Percentiles rank a stretch among this genome's conserved stretches.
Conservation (phyloP, 2,329 filamentous ascomycete species). For the Colletotrichum somersetense region DNA sequence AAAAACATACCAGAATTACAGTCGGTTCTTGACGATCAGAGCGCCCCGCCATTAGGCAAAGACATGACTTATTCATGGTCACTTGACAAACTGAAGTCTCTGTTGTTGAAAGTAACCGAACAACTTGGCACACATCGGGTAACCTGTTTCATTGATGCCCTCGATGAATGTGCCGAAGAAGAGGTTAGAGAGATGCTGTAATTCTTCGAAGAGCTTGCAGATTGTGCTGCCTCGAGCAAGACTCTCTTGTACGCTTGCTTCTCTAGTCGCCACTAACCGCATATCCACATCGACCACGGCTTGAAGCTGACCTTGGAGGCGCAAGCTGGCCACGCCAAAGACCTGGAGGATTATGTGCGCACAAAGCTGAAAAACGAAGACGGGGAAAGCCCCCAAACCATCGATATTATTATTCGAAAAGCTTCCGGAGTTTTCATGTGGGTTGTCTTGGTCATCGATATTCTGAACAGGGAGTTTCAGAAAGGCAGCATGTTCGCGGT, state of each 20-base stretch:
- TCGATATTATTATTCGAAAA: slow-evolving; percentile 49
- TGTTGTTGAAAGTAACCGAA: too few species aligned
- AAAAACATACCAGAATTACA: too few species aligned
- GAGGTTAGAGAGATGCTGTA: too few species aligned
- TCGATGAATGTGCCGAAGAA: too few species aligned
- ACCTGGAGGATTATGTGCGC: slow-evolving; percentile 46
- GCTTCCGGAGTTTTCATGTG: slow-evolving; percentile 60
- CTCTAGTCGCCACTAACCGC: slow-evolving; percentile 62
- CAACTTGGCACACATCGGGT: too few species aligned
- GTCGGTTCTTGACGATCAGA: background rate
- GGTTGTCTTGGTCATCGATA: slow-evolving; percentile 55
- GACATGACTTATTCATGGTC: background rate
- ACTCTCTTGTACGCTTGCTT: slow-evolving; percentile 51
- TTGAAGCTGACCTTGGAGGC: slow-evolving; percentile 46
- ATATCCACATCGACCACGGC: slow-evolving; percentile 15
- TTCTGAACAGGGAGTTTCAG: slow-evolving; percentile 53
- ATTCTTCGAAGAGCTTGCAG: too few species aligned
- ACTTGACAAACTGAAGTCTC: too few species aligned
- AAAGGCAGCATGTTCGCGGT: slow-evolving; percentile 42
- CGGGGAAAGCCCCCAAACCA: too few species aligned
- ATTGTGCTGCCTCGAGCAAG: too few species aligned
- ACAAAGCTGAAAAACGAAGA: slow-evolving; percentile 17
- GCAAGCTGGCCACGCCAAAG: slow-evolving; percentile 44
- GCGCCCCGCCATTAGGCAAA: too few species aligned
- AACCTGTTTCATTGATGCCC: too few species aligned